Evolutionary conservation across 225 moss, liverwort and hornwort species (phyloP).

Genomic region (Physcomitrellopsis africana): DNA sequence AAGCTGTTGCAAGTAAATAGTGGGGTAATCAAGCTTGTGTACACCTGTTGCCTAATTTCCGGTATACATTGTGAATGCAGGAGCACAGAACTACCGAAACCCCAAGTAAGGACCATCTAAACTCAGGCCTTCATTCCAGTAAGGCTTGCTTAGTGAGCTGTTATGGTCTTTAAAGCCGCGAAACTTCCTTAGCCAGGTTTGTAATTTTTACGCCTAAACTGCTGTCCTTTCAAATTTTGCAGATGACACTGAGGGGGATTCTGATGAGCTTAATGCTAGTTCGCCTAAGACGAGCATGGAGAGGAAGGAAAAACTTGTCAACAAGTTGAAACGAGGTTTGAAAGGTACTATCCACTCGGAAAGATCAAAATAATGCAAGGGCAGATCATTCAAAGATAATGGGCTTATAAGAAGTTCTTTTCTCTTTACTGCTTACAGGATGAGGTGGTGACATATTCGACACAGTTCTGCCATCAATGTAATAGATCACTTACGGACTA

Average conservation of each 20-base stretch:
- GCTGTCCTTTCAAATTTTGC: constrained; percentile 17
- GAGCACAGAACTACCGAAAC: constrained; percentile 48
- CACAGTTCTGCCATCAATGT: too few species aligned
- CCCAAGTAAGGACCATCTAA: constrained; percentile 59
- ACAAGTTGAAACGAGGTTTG: constrained; percentile 58
- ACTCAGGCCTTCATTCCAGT: constrained; percentile 47
- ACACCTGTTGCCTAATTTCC: constrained; percentile 17
- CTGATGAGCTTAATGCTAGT: constrained; percentile 38
- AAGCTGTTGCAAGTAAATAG: constrained; percentile 4
- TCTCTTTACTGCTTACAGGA: too few species aligned
- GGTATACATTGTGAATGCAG: constrained; percentile 33
- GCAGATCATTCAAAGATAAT: too few species aligned
- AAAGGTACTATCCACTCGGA: constrained; percentile 55
- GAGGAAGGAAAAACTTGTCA: constrained; percentile 59
- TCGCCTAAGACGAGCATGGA: constrained; percentile 52
- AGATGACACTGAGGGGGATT: constrained; percentile 60
- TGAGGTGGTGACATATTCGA: too few species aligned
- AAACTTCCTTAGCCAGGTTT: constrained; percentile 15
- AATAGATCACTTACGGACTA: too few species aligned
- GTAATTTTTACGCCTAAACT: not conserved
- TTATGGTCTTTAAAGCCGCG: not conserved
- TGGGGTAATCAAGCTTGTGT: not conserved
- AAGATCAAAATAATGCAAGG: too few species aligned
- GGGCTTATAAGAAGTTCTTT: too few species aligned
- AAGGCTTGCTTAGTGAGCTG: constrained; percentile 37